A percentile compares a stretch with the other conserved stretches of the same genome.
Conservation (phyloP, 1,139 yeast genomes). For the Taphrina pruni region DNA sequence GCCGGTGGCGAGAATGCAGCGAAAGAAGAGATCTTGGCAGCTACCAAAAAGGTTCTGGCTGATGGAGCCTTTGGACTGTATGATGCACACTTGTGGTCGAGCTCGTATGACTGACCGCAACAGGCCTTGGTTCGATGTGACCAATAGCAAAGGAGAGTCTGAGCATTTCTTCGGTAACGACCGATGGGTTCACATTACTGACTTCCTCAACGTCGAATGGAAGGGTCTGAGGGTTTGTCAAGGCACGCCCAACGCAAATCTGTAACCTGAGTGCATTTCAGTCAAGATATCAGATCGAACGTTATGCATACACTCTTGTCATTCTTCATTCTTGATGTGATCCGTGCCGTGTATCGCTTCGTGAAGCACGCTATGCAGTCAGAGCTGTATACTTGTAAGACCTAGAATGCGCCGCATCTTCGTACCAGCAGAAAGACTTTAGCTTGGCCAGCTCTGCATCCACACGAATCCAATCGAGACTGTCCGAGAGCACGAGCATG, state of each 20-base stretch:
- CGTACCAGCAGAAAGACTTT: conserved; percentile 17
- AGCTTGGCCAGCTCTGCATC: conserved; percentile 12
- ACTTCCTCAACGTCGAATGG: conserved; percentile 31
- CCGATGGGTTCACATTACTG: conserved; percentile 28
- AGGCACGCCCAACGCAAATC: conserved; percentile 9
- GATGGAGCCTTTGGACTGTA: conserved; percentile 35
- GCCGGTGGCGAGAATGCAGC: conserved; percentile 12
- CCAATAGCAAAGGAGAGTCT: conserved; percentile 19
- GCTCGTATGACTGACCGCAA: neutral
- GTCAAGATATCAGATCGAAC: neutral
- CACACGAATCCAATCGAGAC: conserved; percentile 12
- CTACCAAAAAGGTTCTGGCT: conserved; percentile 23
- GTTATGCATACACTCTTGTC: neutral
- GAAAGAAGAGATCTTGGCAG: conserved; percentile 25
- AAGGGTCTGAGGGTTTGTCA: conserved; percentile 16
- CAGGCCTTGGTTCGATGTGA: conserved; percentile 38
- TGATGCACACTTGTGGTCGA: neutral
- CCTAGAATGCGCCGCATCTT: neutral
- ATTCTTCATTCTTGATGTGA: conserved; percentile 2
- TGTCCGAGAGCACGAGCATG: conserved; percentile 12
- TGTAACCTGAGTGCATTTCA: neutral
- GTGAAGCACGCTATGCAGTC: conserved; percentile 9
- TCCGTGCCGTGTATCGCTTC: conserved; percentile 10
- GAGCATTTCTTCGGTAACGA: conserved; percentile 37
- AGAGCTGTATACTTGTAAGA: neutral